Conservation (phyloP, 2,329 filamentous ascomycete species). For the Aspergillus sp. region DNA sequence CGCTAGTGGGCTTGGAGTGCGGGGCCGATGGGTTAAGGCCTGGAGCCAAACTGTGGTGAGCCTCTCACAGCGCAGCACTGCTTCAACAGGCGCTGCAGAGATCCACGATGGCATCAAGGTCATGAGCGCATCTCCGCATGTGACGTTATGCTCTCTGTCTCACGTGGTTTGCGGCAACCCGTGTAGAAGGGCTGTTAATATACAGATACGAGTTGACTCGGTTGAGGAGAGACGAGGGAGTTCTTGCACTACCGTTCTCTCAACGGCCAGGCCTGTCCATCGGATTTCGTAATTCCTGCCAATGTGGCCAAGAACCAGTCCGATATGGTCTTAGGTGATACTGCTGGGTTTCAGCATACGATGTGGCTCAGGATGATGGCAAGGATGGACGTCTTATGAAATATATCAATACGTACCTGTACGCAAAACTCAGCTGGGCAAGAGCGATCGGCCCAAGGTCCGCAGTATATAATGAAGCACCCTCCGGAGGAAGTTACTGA, state of each 20-base stretch:
- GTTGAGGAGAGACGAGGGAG: not conserved
- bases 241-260: not conserved
- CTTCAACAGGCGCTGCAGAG: constrained; percentile 1
- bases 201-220: not conserved
- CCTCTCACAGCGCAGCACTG: constrained; percentile 6
- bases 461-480: not conserved
- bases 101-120: constrained; percentile 3
- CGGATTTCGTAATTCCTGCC: not conserved
- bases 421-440: not conserved
- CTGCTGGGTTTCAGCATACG: not conserved
- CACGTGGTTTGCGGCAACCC: not conserved
- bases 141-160: constrained; percentile 1
- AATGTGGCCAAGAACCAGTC: not conserved
- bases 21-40: constrained; percentile 8
- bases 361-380: not conserved
- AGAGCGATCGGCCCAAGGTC: not conserved
- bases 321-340: not conserved
- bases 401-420: not conserved
- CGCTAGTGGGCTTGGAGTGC: constrained; percentile 4
- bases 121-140: constrained; percentile 10
- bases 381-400: not conserved
- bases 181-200: too few relatives aligned
- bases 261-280: not conserved
- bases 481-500: not conserved
- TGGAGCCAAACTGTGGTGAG: not conserved